Evolutionary conservation across 1,139 yeast species (phyloP).

Genomic region (Yamadazyma siamensis): DNA sequence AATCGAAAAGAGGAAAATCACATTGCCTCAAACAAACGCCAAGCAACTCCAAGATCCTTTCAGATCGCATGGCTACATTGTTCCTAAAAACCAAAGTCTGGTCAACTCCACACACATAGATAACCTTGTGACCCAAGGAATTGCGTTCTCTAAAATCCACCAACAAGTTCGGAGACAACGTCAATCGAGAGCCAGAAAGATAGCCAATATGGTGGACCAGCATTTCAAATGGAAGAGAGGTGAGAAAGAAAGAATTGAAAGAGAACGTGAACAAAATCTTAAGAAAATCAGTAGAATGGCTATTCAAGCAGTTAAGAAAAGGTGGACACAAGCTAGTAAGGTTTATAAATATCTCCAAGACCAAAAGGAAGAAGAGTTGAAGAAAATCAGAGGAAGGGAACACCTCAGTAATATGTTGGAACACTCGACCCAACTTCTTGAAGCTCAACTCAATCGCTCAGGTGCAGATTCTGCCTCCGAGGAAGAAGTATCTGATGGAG

Average conservation of each 20-base stretch:
- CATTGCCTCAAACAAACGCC: conserved; percentile 41
- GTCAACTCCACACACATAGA: conserved; percentile 61
- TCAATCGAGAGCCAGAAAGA: conserved; percentile 64
- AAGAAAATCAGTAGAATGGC: conserved; percentile 73
- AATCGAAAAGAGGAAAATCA: conserved; percentile 41
- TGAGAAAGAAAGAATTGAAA: conserved; percentile 77
- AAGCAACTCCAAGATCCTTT: conserved; percentile 42
- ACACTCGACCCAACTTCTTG: conserved; percentile 85
- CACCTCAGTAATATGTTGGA: conserved; percentile 87
- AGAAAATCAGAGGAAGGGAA: conserved; percentile 76
- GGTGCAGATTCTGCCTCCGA: conserved; percentile 19
- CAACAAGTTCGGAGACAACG: conserved; percentile 66
- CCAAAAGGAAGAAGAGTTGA: conserved; percentile 64
- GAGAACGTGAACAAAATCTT: conserved; percentile 67
- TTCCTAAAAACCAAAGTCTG: conserved; percentile 39
- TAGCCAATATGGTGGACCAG: conserved; percentile 79
- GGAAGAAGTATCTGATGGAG: conserved; percentile 14
- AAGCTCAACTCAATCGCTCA: conserved; percentile 65
- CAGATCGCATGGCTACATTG: conserved; percentile 35
- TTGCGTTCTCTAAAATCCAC: conserved; percentile 67
- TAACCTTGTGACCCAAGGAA: conserved; percentile 72
- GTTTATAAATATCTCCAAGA: conserved; percentile 57
- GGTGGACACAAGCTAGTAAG: conserved; percentile 89
- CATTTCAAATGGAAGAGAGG: conserved; percentile 86
- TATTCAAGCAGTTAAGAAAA: conserved; percentile 78